A percentile compares a stretch with the other conserved stretches of the same genome.
phyloP scores from a whole-genome alignment of 768 basidiomycete genomes.

The Tricholoma saponaceum region DNA sequence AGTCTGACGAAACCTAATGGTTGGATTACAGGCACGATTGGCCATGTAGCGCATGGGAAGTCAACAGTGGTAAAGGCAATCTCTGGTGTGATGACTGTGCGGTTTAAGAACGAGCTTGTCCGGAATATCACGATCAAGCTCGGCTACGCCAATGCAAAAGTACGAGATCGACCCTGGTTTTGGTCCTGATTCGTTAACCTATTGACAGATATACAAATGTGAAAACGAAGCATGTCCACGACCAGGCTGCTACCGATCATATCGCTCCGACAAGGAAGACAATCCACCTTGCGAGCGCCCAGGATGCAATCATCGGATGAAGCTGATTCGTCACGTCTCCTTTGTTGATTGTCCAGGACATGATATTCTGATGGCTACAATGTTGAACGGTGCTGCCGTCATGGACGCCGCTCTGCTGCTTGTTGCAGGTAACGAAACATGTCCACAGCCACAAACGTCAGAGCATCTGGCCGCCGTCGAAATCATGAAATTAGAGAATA shows the following conservation, averaged over 20 bases:
- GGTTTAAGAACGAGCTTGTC: conserved; percentile 99
- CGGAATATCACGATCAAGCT: conserved; percentile 99
- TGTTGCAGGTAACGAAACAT: conserved; percentile 97
- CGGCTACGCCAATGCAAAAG: conserved; percentile 98
- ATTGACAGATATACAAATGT: conserved; percentile 90
- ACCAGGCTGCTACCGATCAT: conserved; percentile 92
- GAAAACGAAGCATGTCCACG: conserved; percentile 90
- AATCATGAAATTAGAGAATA: conserved; percentile 98
- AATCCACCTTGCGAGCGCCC: conserved; percentile 91
- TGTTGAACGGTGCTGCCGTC: conserved; percentile 99
- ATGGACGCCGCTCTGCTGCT: conserved; percentile 98
- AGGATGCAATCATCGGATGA: conserved; percentile 88
- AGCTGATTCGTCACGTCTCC: conserved; percentile 92
- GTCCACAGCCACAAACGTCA: conserved; percentile 97
- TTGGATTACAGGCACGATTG: conserved; percentile 75
- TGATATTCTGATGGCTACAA: conserved; percentile 99
- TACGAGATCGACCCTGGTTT: conserved; percentile 30
- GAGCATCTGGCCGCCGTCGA: conserved; percentile 98
- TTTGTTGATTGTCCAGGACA: conserved; percentile 98
- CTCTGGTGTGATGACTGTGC: conserved; percentile 95
- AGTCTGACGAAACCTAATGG: conserved; percentile 9
- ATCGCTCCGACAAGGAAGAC: conserved; percentile 92
- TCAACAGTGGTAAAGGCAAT: conserved; percentile 98
- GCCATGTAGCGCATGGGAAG: conserved; percentile 98
- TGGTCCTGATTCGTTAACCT: conserved; percentile 10